Evolutionary conservation across 805 yeast genomes (phyloP), one percentile per base, ranked within the genome.

Genomic region (Teunomyces kruisii): DNA sequence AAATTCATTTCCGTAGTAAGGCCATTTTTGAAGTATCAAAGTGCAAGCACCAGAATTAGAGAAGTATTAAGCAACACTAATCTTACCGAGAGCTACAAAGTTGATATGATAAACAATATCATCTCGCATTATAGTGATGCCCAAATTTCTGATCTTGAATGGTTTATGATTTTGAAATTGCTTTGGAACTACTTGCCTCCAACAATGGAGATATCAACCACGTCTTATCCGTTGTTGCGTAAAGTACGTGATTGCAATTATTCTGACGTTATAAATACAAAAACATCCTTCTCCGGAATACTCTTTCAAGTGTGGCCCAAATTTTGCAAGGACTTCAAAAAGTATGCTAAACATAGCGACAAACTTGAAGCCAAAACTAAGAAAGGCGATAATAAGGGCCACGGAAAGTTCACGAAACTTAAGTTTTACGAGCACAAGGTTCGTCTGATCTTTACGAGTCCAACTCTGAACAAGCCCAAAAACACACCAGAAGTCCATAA

Each of bases 91-190:
- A 17, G 27, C 6, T n/a, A 17, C 15, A 19, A 35, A 24, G 38
- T 35, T 7, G 38, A 35, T 17, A 9, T 35, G 10, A 9, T 35
- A 13, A 24, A 35, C 27, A 35, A 24, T 22, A 22, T 35, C 17
- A 12, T 35, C 13, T 35, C 38, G 13, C 17, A 14, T 6, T 22
- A 35, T 14, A 22, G 15, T 5, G 13, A 22, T 1, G 38, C n/a
- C 15, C 38, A 35, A 13, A 35, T 35, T 9, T 35, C 38, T 12
- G 38, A 35, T 13, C 28, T 35, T 12, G 38, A 35, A 9, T 35
- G 38, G 38, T 35, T 35, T 10, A 22, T 35, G 38, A 35, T 35
- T 4, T n/a, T 35, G 13, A 35, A 35, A 22, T 35, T 35, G 38
- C 27, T 35, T 8, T 35, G 38, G 38, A 35, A n/a, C 9, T 19